These are phyloP conservation scores for Sporisorium scitamineum DNA, from an alignment of 1,284 basidiomycete genomes.

Conservation along the genomic window DNA sequence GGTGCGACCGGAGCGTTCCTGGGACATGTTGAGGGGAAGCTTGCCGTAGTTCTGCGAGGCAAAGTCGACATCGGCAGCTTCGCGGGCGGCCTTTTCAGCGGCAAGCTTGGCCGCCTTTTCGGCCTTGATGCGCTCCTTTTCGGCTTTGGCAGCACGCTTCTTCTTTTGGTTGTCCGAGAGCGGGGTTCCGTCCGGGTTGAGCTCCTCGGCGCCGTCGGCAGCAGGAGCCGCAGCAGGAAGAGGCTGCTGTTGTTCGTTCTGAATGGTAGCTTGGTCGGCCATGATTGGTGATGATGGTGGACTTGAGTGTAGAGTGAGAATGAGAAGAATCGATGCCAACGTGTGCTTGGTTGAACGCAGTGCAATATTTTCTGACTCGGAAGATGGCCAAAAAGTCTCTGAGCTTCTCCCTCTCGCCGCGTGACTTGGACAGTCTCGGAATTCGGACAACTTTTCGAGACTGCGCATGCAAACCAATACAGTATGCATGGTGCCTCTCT, in stretches of 20 bases:
- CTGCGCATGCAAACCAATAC: background rate
- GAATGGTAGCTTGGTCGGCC: slow-evolving; percentile 45
- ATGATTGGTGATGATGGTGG: slow-evolving; percentile 18
- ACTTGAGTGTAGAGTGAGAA: slow-evolving; percentile 3
- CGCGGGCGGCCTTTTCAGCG: slow-evolving; percentile 80
- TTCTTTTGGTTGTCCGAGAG: slow-evolving; percentile 92
- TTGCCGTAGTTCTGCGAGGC: slow-evolving; percentile 88
- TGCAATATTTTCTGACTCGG: slow-evolving; percentile 36
- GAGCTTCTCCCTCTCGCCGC: slow-evolving; percentile 13
- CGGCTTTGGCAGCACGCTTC: slow-evolving; percentile 89
- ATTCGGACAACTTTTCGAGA: slow-evolving; percentile 13
- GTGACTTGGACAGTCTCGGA: slow-evolving; percentile 18
- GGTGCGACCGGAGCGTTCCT: slow-evolving; percentile 73
- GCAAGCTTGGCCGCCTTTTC: slow-evolving; percentile 86
- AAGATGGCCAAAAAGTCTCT: slow-evolving; percentile 1
- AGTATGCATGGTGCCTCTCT: slow-evolving; percentile 27
- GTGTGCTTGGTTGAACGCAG: background rate
- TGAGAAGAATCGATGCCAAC: slow-evolving; percentile 1
- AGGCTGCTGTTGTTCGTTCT: slow-evolving; percentile 26
- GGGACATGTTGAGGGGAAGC: slow-evolving; percentile 91
- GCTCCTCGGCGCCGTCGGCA: slow-evolving; percentile 41
- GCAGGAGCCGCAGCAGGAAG: slow-evolving; percentile 18
- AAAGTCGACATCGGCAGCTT: slow-evolving; percentile 84
- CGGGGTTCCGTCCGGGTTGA: slow-evolving; percentile 67
- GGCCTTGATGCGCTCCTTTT: slow-evolving; percentile 77